Evolutionary conservation across 208 protist species (phyloP).

Genomic region (Leishmania guyanensis): DNA sequence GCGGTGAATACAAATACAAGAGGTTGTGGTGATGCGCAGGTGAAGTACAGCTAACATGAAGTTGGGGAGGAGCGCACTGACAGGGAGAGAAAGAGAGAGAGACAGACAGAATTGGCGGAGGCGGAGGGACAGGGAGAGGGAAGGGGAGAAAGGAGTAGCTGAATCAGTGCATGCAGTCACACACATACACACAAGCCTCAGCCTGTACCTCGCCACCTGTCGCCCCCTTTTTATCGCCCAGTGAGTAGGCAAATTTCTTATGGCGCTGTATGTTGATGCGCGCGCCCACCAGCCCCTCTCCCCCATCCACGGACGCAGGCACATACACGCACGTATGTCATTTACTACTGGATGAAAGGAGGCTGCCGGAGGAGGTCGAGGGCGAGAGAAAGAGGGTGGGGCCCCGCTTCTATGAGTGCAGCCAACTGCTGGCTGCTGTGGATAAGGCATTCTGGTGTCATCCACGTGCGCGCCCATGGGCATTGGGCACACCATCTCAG

Average conservation of each 20-base stretch:
- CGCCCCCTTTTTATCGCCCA: neutral
- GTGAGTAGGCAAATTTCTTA: neutral
- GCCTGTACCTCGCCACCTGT: neutral
- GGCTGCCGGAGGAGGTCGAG: neutral
- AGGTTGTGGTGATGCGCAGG: too few species aligned
- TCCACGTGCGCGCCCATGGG: neutral
- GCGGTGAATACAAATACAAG: neutral
- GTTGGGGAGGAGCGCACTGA: neutral
- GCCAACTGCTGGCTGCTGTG: neutral
- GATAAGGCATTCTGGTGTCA: neutral
- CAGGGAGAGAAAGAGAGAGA: neutral
- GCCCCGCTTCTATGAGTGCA: slow-evolving; percentile 2
- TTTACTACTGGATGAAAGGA: neutral
- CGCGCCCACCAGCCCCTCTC: neutral
- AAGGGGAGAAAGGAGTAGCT: neutral
- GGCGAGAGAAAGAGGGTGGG: too few species aligned
- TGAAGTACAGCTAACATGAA: neutral
- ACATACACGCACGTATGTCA: neutral
- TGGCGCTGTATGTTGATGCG: neutral
- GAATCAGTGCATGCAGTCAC: neutral
- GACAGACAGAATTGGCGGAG: neutral
- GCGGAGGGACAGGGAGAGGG: neutral
- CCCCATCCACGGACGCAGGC: neutral
- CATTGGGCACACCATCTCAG: neutral
- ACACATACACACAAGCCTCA: neutral